Evolutionary conservation across 2,329 filamentous ascomycete genomes (phyloP), one percentile per base, ranked within the genome.

Genomic region (Rhinocladiella similis): DNA sequence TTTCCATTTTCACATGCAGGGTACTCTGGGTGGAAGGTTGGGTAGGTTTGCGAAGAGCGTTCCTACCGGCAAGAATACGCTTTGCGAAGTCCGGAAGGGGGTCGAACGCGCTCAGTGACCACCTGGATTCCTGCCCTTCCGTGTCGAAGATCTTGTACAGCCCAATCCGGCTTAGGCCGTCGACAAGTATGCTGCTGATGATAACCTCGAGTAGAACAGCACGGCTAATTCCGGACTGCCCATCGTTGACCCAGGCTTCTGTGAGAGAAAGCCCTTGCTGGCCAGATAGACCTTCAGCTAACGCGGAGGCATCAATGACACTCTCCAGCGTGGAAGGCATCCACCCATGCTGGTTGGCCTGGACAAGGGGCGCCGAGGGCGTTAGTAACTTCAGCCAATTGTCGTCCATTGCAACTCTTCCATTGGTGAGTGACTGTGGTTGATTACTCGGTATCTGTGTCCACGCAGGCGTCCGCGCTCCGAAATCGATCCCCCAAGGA

Each of bases 161-260:
- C 22, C 53, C 53, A 42, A 22, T 33, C n/a, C 53, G 53, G 46
- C 53, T 55, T 18, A 55, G 53, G 12, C 53, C 53, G 35, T 55
- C 53, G 0, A 27, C 33, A n/a, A 55, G 33, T 9, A 50, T 29
- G 46, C 53, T 50, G 47, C 46, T 48, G 27, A 55, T 55, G 13
- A 55, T 20, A 29, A 35, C 36, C 33, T 55, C 53, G 12, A 55
- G 35, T 7, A 43, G 16, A 3, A 46, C 39, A 45, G 50, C 45
- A 18, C 50, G n/a, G 29, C 50, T 46, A 20, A 43, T 43, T 12
- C 42, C 50, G n/a, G 19, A 43, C 38, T 46, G 35, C 20, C 42
- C 50, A 35, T 43, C 38, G 25, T 25, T 18, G 38, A 14, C 46
- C 53, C 53, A 55, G 18, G 45, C 53, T 33, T 50, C 45, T 13